Evolutionary conservation across 75 land plant genomes (phyloP).

Genomic region (Picea sitchensis): DNA sequence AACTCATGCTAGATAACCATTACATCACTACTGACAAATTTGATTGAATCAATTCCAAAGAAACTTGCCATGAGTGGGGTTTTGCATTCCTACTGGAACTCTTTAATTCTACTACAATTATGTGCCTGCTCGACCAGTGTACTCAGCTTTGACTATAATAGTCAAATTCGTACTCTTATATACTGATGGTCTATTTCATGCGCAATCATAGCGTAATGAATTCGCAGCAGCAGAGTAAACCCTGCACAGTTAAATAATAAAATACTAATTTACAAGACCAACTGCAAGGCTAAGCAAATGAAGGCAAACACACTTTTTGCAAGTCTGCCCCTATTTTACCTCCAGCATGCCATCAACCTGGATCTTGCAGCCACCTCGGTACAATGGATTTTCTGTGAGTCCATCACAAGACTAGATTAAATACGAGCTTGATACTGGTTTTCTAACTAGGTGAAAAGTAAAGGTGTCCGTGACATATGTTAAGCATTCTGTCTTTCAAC

Average conservation of each 20-base stretch:
- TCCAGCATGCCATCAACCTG: not conserved
- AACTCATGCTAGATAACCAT: not conserved
- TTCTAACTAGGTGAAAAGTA: not conserved
- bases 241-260: slow-evolving; percentile 3
- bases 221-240: slow-evolving; percentile 1
- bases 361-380: not conserved
- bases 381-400: not conserved
- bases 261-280: slow-evolving; percentile 9
- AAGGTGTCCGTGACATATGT: not conserved
- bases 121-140: not conserved
- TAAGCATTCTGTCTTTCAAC: slow-evolving; percentile 11
- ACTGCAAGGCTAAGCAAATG: slow-evolving; percentile 2
- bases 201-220: slow-evolving; percentile 1
- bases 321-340: not conserved
- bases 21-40: slow-evolving; percentile 7
- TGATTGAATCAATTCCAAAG: not conserved
- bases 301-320: not conserved
- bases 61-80: not conserved
- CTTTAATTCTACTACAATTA: no score
- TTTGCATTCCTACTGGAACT: no score
- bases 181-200: not conserved
- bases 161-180: slow-evolving; percentile 1
- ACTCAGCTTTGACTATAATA: not conserved
- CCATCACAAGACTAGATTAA: slow-evolving; percentile 2
- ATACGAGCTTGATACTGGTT: not conserved